A percentile compares a stretch with the other conserved stretches of the same genome.
phyloP scores from a whole-genome alignment of 2,329 filamentous ascomycete genomes.

The Calonectria pseudoturangicola region DNA sequence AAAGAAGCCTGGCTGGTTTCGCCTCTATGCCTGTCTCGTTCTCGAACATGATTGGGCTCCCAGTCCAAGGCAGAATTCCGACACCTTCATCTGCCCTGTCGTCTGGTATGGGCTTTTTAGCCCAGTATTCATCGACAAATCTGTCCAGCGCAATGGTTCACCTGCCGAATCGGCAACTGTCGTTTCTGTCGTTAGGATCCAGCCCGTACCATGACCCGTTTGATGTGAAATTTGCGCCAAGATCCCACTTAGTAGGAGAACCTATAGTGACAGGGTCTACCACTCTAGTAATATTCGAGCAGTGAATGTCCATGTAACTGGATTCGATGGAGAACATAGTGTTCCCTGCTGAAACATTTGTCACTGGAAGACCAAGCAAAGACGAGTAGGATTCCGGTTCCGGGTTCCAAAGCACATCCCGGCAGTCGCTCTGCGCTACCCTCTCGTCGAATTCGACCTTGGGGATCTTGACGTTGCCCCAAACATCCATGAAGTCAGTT shows the following conservation, averaged over 20 bases:
- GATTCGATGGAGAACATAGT: slow-evolving; percentile 38
- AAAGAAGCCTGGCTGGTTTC: neutral
- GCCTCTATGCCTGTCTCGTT: slow-evolving; percentile 2
- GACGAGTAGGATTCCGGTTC: slow-evolving; percentile 27
- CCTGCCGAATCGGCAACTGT: neutral
- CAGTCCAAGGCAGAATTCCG: neutral
- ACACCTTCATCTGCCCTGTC: neutral
- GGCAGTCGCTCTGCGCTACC: neutral
- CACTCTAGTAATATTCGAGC: neutral
- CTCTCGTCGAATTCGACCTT: neutral
- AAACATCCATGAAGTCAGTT: slow-evolving; percentile 34
- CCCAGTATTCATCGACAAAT: neutral
- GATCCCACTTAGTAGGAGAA: neutral
- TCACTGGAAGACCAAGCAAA: slow-evolving; percentile 33
- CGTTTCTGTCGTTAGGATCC: neutral
- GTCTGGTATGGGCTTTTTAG: neutral
- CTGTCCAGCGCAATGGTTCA: neutral
- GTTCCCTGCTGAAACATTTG: slow-evolving; percentile 28
- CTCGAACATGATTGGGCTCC: neutral
- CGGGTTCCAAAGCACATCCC: neutral
- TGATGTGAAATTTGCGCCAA: neutral
- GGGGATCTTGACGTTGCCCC: slow-evolving; percentile 43
- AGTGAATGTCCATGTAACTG: slow-evolving; percentile 35
- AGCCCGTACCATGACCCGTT: neutral
- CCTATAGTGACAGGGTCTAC: neutral